Evolutionary conservation across 2,329 filamentous ascomycete genomes (phyloP), one percentile per base, ranked within the genome.

Genomic region (Phyllosticta ampelicida): DNA sequence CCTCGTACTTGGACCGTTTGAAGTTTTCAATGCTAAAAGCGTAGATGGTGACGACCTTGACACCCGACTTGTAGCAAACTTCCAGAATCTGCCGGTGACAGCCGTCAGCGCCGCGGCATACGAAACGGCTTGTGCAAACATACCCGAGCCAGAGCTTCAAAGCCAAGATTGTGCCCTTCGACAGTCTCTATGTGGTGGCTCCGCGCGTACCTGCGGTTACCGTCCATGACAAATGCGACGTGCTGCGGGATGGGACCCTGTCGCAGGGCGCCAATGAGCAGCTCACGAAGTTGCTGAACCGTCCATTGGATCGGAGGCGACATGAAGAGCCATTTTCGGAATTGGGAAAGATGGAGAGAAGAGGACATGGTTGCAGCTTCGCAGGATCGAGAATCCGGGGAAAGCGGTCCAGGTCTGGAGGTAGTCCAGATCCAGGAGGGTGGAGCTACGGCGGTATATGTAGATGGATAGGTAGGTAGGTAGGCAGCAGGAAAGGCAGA

Each of bases 11-110:
- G 20, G 90, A 92, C 5, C 94, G 85, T 72, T 97, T 96, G 78
- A 96, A 99, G 76, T 99, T 99, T 74, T 99, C 94, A 68, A 99
- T 96, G 69, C 90, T 96, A 75, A 99, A 99, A 16, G 94, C 94
- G 72, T 97, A 99, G 62, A 99, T 90, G 3, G 94, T 97, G 48
- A 99, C 92, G 9, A 95, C 90, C 72, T 94, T 92, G 62, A 99
- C 92, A 57, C 94, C 94, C 60, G 88, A 90, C 71, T 96, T 96
- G 79, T 97, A 99, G 80, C 94, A 97, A 58, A 99, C 89, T 74
- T 99, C 94, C 60, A 99, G 85, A 56, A 97, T 90, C 87, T 75
- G 57, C 36, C 36, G 36, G 36, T 51, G 9, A 29, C 30, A 28
- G 36, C 36, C 18, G 51, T 61, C 48, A 62, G 60, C 48, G 56